Evolutionary conservation across 2,329 filamentous ascomycete species (phyloP), one percentile per base, ranked within the genome.

Genomic region (Grosmannia serpens): DNA sequence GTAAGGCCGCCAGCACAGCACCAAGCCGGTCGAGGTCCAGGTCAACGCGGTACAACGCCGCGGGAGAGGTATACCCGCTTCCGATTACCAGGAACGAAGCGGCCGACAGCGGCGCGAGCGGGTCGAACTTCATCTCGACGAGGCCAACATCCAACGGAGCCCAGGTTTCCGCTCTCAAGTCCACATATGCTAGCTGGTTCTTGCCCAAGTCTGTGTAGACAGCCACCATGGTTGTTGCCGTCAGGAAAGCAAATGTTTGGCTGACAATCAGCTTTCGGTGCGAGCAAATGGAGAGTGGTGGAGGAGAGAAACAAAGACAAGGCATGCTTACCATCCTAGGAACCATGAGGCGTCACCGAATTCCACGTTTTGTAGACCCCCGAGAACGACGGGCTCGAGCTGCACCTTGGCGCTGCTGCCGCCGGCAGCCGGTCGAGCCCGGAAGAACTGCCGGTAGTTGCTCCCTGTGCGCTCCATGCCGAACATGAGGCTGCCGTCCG

Each of bases 361-460:
- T 38, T 77, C 75, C 1, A 70, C 71, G 1, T 73, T 65, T 22
- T 76, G 72, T 15, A 79, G 67, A 0, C 71, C 73, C 1, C 69
- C 59, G 3, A 77, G 58, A 2, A 61, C 59, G 10, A 79, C 66
- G 11, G 62, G 57, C 0, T 70, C 29, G 5, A 33, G 20, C 13
- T 26, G 38, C 5, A 22, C 63, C 9, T 65, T 31, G 17, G 38
- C 38, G 20, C 38, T 29, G 15, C 20, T 10, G 13, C 29, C 57
- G 9, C 67, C 58, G 11, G 63, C 60, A 1, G 65, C 67, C 1
- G 70, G 66, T 4, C 61, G 59, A n/a, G 73, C 65, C 1, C 69
- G 69, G 60, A 76, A 79, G 9, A 82, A 66, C 59, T 78, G 76
- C 59, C 76, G 75, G 60, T 74, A 79, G 1, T 74, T 74, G 2